These are phyloP conservation scores for Fusarium circinatum DNA, from an alignment of 2,329 filamentous ascomycete genomes.

Conservation along the genomic window DNA sequence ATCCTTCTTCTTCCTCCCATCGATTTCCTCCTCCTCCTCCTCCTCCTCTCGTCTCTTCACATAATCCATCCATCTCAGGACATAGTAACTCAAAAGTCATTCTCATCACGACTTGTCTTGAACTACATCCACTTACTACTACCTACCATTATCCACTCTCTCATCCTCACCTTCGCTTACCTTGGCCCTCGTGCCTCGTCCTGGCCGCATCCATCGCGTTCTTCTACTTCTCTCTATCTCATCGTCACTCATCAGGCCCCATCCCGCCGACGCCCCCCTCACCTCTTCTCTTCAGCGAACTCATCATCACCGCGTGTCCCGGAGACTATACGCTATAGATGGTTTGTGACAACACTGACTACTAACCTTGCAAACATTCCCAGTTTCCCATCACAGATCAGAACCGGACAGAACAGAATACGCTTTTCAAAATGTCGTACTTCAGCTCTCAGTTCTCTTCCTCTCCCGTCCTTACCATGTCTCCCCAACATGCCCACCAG, in stretches of 20 bases:
- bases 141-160: background rate
- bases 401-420: background rate
- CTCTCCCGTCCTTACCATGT: slow-evolving; percentile 58
- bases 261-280: background rate
- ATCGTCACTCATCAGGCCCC: background rate
- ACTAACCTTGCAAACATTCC: slow-evolving; percentile 44
- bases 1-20: slow-evolving; percentile 44
- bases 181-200: slow-evolving; percentile 22
- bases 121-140: background rate
- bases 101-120: slow-evolving; percentile 7
- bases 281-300: slow-evolving; percentile 10
- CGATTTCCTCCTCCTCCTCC: slow-evolving; percentile 35
- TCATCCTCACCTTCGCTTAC: slow-evolving; percentile 14
- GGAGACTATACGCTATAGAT: slow-evolving; percentile 36
- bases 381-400: slow-evolving; percentile 29
- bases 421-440: slow-evolving; percentile 53
- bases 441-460: slow-evolving; percentile 56
- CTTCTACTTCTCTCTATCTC: background rate
- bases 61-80: background rate
- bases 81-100: slow-evolving; percentile 9
- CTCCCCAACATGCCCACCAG: slow-evolving; percentile 50
- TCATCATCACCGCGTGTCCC: slow-evolving; percentile 24
- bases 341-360: slow-evolving; percentile 48
- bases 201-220: slow-evolving; percentile 15
- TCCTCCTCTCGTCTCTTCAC: slow-evolving; percentile 3